Evolutionary conservation across 2,329 filamentous ascomycete genomes (phyloP), one percentile per base, ranked within the genome.

Genomic region (Anthostomella pinea): DNA sequence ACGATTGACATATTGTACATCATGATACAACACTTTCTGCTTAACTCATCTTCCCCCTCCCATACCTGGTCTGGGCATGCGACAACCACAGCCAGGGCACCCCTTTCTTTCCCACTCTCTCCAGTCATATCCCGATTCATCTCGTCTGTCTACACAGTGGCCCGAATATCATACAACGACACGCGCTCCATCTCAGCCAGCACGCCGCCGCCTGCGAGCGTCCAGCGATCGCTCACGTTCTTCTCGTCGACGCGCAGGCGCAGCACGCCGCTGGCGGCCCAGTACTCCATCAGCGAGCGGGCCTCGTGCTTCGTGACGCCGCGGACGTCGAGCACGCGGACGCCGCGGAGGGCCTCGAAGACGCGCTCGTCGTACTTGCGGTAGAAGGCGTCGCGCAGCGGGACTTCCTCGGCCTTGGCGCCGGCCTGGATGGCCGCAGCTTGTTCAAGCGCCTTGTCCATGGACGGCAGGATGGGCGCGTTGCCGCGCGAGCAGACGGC

Each of bases 251-350:
- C 73, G 29, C 69, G 72, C 43, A 77, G 70, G 46, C 85, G 77
- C 57, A 95, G 60, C 58, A 95, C 71, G 9, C 91, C 93, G 61
- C 87, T 94, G 22, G 79, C 80, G 5, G 87, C 89, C 73, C 91
- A 97, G 67, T 96, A 97, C 68, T 96, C 89, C 80, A 97, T 83
- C 51, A 95, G 70, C 1, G 80, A 75, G 41, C 83, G 77, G 8
- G 87, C 81, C 66, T 97, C 91, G 2, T 73, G 66, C 64, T 83
- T 86, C 52, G 70, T 83, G 49, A 96, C 55, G 7, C 87, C 85
- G 26, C 75, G 72, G 14, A 95, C 58, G 14, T 76, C 72, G 35
- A 81, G 47, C 2, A 80, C 66, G 40, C 66, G 60, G 25, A 73
- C 67, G 28, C 68, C 68, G 45, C 69, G 62, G 34, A 83, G 63